Percentiles rank a stretch among this genome's conserved stretches.
Evolutionary conservation across 139 green algal genomes (phyloP).

Genomic region (Micractinium conductrix): DNA sequence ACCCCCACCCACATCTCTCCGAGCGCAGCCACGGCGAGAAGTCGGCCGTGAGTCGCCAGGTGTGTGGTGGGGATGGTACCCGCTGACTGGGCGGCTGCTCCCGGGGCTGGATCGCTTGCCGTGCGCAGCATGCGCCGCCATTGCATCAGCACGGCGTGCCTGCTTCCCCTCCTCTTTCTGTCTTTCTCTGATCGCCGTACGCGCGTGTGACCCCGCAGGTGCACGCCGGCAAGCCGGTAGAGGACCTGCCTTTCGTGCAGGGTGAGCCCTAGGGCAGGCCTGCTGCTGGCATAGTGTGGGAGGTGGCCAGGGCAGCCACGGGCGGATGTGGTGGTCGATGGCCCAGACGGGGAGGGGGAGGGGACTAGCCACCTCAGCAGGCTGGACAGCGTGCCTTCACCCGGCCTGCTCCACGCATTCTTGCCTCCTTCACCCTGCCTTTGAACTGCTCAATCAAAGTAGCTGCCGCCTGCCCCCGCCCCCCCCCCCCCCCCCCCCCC

Average conservation of each 20-base stretch:
- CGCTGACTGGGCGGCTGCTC: too few species aligned
- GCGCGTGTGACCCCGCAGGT: not conserved
- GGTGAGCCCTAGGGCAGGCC: not conserved
- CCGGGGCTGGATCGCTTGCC: too few species aligned
- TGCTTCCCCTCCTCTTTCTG: not conserved
- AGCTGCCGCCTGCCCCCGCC: too few species aligned
- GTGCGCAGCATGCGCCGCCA: too few species aligned
- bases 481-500: too few species aligned
- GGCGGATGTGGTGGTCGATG: too few species aligned
- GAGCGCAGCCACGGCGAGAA: constrained; percentile 6
- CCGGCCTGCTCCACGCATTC: not conserved
- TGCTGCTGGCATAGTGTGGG: too few species aligned
- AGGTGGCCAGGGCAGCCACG: too few species aligned
- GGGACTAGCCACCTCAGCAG: too few species aligned
- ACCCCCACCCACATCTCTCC: not conserved
- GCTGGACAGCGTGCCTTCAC: not conserved
- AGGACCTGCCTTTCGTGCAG: constrained; percentile 15
- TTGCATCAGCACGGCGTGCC: not conserved
- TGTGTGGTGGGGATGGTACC: too few species aligned
- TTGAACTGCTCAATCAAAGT: too few species aligned
- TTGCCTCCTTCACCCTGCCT: not conserved
- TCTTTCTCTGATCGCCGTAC: not conserved
- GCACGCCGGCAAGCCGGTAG: not conserved
- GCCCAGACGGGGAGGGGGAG: not conserved
- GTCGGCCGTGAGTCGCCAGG: constrained; percentile 2